Evolutionary conservation across 2,329 filamentous ascomycete genomes (phyloP).

Genomic region (Paraphaeosphaeria minitans): DNA sequence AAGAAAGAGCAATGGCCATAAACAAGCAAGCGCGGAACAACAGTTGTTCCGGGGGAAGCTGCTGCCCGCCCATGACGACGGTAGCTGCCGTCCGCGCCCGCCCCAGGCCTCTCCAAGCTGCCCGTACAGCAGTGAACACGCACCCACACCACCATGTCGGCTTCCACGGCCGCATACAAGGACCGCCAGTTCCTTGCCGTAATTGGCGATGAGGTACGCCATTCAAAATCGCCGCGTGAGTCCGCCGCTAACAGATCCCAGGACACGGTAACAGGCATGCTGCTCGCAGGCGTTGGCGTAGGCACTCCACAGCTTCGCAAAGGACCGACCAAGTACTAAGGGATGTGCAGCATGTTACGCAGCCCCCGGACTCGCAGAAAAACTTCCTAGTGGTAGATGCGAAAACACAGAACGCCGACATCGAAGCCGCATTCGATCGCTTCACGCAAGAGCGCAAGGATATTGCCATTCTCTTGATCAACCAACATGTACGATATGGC

Average conservation of each 20-base stretch:
- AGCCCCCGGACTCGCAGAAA: slow-evolving; percentile 86
- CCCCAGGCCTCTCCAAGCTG: slow-evolving; percentile 14
- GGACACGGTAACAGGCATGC: slow-evolving; percentile 94
- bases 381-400: slow-evolving; percentile 96
- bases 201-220: slow-evolving; percentile 87
- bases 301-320: slow-evolving; percentile 32
- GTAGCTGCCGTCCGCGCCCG: slow-evolving; percentile 23
- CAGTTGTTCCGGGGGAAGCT: slow-evolving; percentile 20
- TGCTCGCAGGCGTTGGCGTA: slow-evolving; percentile 95
- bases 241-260: slow-evolving; percentile 49
- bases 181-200: slow-evolving; percentile 96
- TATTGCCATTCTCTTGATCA: slow-evolving; percentile 95
- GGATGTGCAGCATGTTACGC: slow-evolving; percentile 78
- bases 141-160: slow-evolving; percentile 57
- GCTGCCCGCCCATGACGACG: slow-evolving; percentile 24
- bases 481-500: slow-evolving; percentile 79
- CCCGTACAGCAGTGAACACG: not conserved
- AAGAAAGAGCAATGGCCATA: slow-evolving; percentile 11
- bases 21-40: slow-evolving; percentile 23
- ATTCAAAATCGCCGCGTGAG: not conserved
- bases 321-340: slow-evolving; percentile 10
- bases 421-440: slow-evolving; percentile 86
- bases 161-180: slow-evolving; percentile 64
- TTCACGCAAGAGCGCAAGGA: slow-evolving; percentile 93
- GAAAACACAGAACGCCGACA: slow-evolving; percentile 87